These are phyloP conservation scores for Cryphonectria carpinicola DNA, from an alignment of 2,329 filamentous ascomycete genomes.

Conservation along the genomic window DNA sequence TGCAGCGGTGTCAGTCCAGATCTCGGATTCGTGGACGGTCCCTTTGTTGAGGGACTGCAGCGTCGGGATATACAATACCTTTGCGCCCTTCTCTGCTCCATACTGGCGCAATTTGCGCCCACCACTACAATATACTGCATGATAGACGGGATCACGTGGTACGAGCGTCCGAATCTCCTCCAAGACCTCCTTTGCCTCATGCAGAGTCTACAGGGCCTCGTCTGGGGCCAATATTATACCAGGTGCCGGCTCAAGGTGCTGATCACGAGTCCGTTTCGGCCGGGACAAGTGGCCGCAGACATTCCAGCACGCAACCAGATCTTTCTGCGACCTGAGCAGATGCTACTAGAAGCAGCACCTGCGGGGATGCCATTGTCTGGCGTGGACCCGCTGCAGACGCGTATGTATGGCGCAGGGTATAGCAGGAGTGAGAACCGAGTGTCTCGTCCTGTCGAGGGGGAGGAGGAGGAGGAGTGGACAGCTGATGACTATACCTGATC, in stretches of 20 bases:
- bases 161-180: neutral
- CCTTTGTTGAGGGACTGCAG: neutral
- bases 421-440: neutral
- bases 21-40: neutral
- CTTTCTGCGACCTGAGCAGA: neutral
- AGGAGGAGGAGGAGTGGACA: neutral
- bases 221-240: neutral
- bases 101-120: neutral
- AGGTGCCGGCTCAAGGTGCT: neutral
- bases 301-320: neutral
- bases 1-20: neutral
- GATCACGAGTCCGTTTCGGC: neutral
- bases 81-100: neutral
- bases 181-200: neutral
- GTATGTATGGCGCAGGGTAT: neutral
- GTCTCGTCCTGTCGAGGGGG: neutral
- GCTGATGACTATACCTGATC: neutral
- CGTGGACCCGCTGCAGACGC: neutral
- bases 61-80: neutral
- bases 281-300: neutral
- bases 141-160: constrained; percentile 14
- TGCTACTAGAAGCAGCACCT: neutral
- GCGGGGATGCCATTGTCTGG: neutral
- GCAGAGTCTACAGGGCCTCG: neutral
- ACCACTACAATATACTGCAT: constrained; percentile 3